Conservation (phyloP, 2,329 filamentous ascomycete species). For the Colletotrichum siamense region DNA sequence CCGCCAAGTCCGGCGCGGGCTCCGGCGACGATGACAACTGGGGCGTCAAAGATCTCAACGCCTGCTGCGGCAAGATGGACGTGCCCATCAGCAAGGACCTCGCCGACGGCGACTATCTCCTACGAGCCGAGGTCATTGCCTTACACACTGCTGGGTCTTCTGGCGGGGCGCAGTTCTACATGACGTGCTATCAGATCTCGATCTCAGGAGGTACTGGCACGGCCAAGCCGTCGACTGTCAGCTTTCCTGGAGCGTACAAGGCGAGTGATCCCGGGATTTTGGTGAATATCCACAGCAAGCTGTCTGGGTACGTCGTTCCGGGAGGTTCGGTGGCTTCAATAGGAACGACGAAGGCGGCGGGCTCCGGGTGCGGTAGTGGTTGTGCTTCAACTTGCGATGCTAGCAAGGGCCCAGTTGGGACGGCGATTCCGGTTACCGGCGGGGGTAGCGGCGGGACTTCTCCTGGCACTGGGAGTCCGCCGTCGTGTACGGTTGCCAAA, state of each 20-base stretch:
- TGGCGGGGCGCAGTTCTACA: constrained; percentile 42
- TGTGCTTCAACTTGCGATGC: constrained; percentile 44
- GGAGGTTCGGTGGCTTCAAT: constrained; percentile 46
- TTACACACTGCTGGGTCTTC: constrained; percentile 45
- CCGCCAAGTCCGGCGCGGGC: constrained; percentile 30
- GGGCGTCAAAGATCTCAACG: constrained; percentile 46
- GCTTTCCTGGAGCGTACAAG: constrained; percentile 50
- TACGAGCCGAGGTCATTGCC: constrained; percentile 54
- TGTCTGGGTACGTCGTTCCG: constrained; percentile 46
- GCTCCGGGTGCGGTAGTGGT: constrained; percentile 40
- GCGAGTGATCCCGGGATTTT: constrained; percentile 49
- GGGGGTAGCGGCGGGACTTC: not conserved
- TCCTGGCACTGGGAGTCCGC: constrained; percentile 4
- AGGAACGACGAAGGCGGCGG: constrained; percentile 45
- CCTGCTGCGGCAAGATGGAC: constrained; percentile 46
- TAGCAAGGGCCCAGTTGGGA: constrained; percentile 33
- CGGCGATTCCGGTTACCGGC: constrained; percentile 23
- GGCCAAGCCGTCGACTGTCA: constrained; percentile 34
- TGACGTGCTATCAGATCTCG: constrained; percentile 43
- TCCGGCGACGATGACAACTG: constrained; percentile 52
- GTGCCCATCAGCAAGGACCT: constrained; percentile 39
- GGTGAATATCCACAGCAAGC: constrained; percentile 50
- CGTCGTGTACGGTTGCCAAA: constrained; percentile 35
- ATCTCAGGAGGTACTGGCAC: constrained; percentile 29
- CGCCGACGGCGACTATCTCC: constrained; percentile 44